These are phyloP conservation scores for Gnomoniopsis sp. DNA, from an alignment of 2,329 filamentous ascomycete genomes.

Conservation along the genomic window DNA sequence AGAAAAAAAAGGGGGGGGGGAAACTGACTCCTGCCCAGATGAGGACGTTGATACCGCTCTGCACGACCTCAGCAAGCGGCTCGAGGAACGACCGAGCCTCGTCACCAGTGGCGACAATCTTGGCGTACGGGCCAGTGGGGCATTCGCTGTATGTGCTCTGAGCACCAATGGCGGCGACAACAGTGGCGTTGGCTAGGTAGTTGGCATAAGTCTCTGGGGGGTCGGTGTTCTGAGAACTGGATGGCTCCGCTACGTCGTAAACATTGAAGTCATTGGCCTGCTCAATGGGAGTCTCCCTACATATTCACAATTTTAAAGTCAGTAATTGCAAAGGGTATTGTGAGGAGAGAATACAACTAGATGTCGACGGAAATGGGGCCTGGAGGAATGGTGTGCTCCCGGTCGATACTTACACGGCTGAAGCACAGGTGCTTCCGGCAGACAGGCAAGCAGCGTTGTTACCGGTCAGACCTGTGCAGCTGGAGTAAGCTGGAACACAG, in stretches of 20 bases:
- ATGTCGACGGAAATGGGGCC: background rate
- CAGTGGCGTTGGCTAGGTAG: conserved; percentile 35
- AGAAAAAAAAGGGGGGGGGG: too few relatives aligned
- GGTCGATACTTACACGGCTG: conserved; percentile 23
- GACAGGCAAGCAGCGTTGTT: conserved; percentile 29
- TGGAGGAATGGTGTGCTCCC: background rate
- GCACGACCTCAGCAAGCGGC: conserved; percentile 41
- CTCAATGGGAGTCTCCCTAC: background rate
- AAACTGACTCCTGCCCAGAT: conserved; percentile 51
- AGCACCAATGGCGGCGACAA: conserved; percentile 43
- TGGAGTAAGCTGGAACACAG: conserved; percentile 21
- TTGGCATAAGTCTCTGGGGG: conserved; percentile 37
- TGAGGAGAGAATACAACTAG: background rate
- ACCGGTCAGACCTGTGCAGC: conserved; percentile 21
- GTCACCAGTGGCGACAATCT: conserved; percentile 39
- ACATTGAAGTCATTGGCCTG: conserved; percentile 35
- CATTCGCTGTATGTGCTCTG: conserved; percentile 39
- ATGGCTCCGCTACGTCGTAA: conserved; percentile 37
- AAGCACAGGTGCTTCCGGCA: conserved; percentile 26
- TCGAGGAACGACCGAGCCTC: conserved; percentile 40
- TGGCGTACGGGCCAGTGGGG: conserved; percentile 30
- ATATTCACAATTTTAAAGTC: too few relatives aligned
- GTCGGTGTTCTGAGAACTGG: conserved; percentile 32
- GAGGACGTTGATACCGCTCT: conserved; percentile 44
- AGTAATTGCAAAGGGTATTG: background rate